Conservation (phyloP, 345 rosid species). For the Pseudoturritis turrita region DNA sequence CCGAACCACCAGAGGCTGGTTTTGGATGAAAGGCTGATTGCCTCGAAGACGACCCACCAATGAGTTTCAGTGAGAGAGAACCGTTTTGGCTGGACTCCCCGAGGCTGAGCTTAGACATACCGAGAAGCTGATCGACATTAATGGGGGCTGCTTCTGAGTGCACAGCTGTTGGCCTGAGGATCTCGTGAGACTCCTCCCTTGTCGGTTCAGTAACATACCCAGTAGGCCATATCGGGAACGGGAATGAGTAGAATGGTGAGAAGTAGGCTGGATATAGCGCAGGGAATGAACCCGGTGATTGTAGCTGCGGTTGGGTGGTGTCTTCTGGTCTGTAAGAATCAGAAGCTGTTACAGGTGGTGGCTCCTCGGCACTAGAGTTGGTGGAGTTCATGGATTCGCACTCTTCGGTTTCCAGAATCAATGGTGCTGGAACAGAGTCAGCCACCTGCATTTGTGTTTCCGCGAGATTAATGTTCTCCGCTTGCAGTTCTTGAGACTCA, state of each 20-base stretch:
- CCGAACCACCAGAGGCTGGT: constrained; percentile 47
- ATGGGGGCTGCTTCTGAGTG: constrained; percentile 64
- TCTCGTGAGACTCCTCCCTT: constrained; percentile 44
- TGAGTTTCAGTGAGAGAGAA: constrained; percentile 57
- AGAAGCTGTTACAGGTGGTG: background rate
- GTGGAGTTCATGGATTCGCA: constrained; percentile 84
- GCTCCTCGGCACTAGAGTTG: constrained; percentile 53
- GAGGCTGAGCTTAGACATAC: constrained; percentile 74
- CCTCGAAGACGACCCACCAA: constrained; percentile 49
- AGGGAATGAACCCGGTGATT: constrained; percentile 46
- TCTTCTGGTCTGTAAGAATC: constrained; percentile 5
- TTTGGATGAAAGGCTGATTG: constrained; percentile 92
- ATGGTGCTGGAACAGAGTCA: constrained; percentile 40
- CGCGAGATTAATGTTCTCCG: constrained; percentile 25
- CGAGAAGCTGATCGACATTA: constrained; percentile 76
- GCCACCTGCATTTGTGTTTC: constrained; percentile 40
- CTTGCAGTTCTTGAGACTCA: constrained; percentile 51
- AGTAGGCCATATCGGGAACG: constrained; percentile 66
- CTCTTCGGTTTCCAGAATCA: constrained; percentile 60
- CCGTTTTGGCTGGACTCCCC: constrained; percentile 47
- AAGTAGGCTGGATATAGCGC: constrained; percentile 58
- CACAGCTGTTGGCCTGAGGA: constrained; percentile 73
- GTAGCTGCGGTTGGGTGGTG: background rate
- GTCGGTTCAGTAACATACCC: constrained; percentile 33
- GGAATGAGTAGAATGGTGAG: constrained; percentile 57